Evolutionary conservation across 148 eudicot genomes (phyloP).

Genomic region (Diospyros lotus): DNA sequence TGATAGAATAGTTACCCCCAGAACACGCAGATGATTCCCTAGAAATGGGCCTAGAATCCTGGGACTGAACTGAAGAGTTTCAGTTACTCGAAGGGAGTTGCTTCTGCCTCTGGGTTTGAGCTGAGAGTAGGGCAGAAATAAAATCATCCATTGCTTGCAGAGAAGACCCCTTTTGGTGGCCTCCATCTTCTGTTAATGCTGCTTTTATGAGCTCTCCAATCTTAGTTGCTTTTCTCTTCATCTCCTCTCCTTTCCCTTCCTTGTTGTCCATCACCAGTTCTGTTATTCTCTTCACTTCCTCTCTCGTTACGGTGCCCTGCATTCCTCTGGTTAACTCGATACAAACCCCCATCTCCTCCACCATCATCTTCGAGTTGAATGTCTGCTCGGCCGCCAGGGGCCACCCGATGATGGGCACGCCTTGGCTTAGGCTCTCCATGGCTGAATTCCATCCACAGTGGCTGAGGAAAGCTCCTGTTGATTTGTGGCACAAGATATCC

Average conservation of each 20-base stretch:
- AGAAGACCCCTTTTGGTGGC: conserved; percentile 31
- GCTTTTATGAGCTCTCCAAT: conserved; percentile 35
- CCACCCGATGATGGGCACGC: conserved; percentile 64
- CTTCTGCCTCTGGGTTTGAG: too few relatives aligned
- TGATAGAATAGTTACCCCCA: too few relatives aligned
- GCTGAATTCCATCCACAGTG: conserved; percentile 73
- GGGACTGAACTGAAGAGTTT: too few relatives aligned
- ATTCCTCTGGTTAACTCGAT: conserved; percentile 60
- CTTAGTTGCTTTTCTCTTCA: conserved; percentile 55
- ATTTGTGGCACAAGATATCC: conserved; percentile 54
- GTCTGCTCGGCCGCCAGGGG: conserved; percentile 59
- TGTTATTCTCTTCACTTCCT: conserved; percentile 40
- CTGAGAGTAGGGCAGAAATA: conserved; percentile 21
- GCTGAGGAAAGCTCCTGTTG: conserved; percentile 52
- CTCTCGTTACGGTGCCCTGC: conserved; percentile 21
- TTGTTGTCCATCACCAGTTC: conserved; percentile 43
- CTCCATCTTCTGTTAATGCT: conserved; percentile 32
- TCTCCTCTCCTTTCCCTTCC: neutral
- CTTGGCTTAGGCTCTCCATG: conserved; percentile 65
- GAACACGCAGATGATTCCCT: too few relatives aligned
- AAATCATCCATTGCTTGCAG: conserved; percentile 37
- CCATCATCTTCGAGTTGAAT: conserved; percentile 65
- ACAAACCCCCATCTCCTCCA: conserved; percentile 62
- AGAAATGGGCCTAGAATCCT: too few relatives aligned
- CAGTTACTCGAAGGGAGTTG: too few relatives aligned